Evolutionary conservation across 2,329 filamentous ascomycete genomes (phyloP), one percentile per base, ranked within the genome.

Genomic region (Alternaria metachromatica): DNA sequence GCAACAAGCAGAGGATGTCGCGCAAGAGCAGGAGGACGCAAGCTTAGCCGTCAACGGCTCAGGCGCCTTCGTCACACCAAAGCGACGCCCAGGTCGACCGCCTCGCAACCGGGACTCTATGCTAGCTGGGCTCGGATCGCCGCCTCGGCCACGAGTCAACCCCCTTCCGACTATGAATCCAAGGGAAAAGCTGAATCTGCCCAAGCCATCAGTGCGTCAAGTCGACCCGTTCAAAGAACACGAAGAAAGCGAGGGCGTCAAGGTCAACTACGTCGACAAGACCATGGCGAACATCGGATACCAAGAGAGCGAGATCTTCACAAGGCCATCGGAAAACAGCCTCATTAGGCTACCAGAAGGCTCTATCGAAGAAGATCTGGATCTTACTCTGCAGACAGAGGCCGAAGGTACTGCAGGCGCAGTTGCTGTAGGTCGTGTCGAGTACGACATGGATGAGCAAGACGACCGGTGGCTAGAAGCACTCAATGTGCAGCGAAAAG

Each of bases 401-500:
- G 87, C 86, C 9, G 90, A 92, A 49, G 77, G 82, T 6, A 84
- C 86, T 57, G 81, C 84, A 43, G 84, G 84, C 18, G 87, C 78
- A 4, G 76, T 82, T 20, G 75, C 80, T 11, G 76, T 96, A 43
- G 93, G 93, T 12, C 90, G 93, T 60, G 96, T 99, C 20, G 96
- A 99, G 78, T 99, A 99, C 78, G 96, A 99, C 79, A 99, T 99
- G 96, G 96, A 99, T 76, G 96, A 99, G 81, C 96, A 99, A 76
- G 96, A 99, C 78, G 94, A 97, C 70, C 93, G 94, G 82, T 99
- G 96, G 96, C 84, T 99, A 25, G 92, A 96, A 71, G 88, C 89
- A 43, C 89, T 95, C 77, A 99, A 99, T 73, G 82, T 84, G 12
- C 89, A 92, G 72, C 89, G 96, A 62, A 92, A 90, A 76, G 86